Evolutionary conservation across 1,139 yeast species (phyloP), one percentile per base, ranked within the genome.

Genomic region (Suhomyces anneliseae): DNA sequence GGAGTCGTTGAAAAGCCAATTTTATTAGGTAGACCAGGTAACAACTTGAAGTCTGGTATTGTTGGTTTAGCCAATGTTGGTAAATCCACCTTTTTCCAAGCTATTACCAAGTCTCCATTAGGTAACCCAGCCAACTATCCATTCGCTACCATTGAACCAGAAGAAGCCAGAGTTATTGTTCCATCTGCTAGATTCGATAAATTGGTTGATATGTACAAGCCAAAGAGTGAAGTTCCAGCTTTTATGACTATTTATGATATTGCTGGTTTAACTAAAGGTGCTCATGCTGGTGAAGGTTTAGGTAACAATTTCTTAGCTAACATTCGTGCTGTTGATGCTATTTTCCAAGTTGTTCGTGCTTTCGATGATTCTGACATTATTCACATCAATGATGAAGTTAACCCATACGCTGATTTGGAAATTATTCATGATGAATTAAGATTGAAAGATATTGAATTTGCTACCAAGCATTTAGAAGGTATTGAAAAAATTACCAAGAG

Each of bases 81-180:
- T 65, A 93, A 93, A 73, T 92, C 98, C 40, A 86, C 93, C 27
- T 86, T 86, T 69, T 86, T 86, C 81, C 93, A 87, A 70, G 93
- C 93, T 51, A 85, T 87, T 61, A 87, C 95, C 57, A 83, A 85
- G 74, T 90, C 90, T 64, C 95, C 96, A 48, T 80, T 93, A 61
- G 99, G 99, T 61, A 93, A 92, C 74, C 98, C 99, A 51, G 99
- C 98, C 54, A 93, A 93, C 72, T 93, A 92, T 68, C 99, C 99
- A 35, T 93, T 92, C 66, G 99, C 99, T 49, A 93, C 99, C 51
- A 93, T 93, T 71, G 99, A 93, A 61, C 99, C 99, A 43, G 99
- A 93, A 77, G 99, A 93, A 76, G 98, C 99, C 44, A 82, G 97
- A 70, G 97, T 92, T 51, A 85, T 87, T 63, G 99, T 93, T 49